Evolutionary conservation across 139 green algal genomes (phyloP).

Genomic region (Picochlorum sp.): DNA sequence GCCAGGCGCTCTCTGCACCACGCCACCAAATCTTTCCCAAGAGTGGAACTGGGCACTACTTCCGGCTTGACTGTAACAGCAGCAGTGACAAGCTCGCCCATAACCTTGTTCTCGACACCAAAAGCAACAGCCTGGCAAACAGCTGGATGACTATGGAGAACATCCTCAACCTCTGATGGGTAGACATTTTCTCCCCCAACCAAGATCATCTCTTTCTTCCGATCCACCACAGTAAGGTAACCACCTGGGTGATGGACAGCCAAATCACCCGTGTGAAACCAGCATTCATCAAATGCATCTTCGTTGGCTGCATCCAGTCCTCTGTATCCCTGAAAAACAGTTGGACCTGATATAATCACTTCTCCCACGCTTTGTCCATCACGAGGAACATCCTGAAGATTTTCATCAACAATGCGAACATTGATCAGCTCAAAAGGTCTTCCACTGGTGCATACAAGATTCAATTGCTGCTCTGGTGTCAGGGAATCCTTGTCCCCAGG

Average conservation of each 20-base stretch:
- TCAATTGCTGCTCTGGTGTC: constrained; percentile 36
- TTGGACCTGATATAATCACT: constrained; percentile 57
- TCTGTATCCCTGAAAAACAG: constrained; percentile 66
- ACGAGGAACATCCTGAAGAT: constrained; percentile 28
- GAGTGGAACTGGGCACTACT: not conserved
- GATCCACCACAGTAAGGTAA: constrained; percentile 76
- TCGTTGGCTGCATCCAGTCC: constrained; percentile 30
- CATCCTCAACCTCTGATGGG: constrained; percentile 76
- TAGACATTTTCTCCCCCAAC: constrained; percentile 84
- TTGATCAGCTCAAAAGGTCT: constrained; percentile 64
- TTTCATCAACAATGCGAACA: constrained; percentile 49
- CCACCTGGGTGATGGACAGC: constrained; percentile 27
- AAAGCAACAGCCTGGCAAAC: constrained; percentile 70
- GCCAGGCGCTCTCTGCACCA: constrained; percentile 64
- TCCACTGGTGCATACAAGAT: constrained; percentile 54
- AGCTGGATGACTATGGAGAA: constrained; percentile 49
- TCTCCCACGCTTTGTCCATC: constrained; percentile 48
- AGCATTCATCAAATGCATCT: constrained; percentile 41
- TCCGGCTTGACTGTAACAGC: constrained; percentile 28
- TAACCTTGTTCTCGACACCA: constrained; percentile 56
- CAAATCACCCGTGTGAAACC: constrained; percentile 77
- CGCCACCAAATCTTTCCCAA: constrained; percentile 35
- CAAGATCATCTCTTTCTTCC: constrained; percentile 85
- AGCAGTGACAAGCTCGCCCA: constrained; percentile 54
- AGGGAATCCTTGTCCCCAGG: constrained; percentile 16